Evolutionary conservation across 768 basidiomycete species (phyloP).

Genomic region (Amyloporia xantha): DNA sequence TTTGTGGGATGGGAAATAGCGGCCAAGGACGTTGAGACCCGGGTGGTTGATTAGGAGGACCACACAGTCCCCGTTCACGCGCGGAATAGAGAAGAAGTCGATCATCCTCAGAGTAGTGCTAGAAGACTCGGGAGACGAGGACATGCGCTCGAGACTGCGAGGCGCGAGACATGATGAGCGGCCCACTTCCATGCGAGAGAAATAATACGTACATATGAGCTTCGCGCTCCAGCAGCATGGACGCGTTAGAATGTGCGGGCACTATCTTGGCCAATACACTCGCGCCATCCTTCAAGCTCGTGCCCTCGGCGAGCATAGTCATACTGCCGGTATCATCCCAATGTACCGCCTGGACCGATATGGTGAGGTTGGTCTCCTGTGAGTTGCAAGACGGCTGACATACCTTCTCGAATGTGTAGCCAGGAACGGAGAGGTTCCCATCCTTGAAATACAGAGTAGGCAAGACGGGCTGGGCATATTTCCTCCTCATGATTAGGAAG

Average conservation of each 20-base stretch:
- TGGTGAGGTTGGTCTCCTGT: not conserved
- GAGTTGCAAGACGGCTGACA: slow-evolving; percentile 9
- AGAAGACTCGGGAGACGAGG: slow-evolving; percentile 41
- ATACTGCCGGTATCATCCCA: slow-evolving; percentile 74
- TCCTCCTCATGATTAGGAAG: slow-evolving; percentile 40
- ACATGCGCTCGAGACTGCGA: slow-evolving; percentile 44
- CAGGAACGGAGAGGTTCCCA: slow-evolving; percentile 55
- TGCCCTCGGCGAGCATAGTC: slow-evolving; percentile 63
- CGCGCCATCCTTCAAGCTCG: slow-evolving; percentile 62
- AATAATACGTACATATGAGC: slow-evolving; percentile 53
- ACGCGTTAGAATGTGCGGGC: slow-evolving; percentile 63
- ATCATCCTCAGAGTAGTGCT: slow-evolving; percentile 51
- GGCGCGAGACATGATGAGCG: not conserved
- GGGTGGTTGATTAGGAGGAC: slow-evolving; percentile 69
- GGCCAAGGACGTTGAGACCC: slow-evolving; percentile 59
- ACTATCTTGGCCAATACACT: slow-evolving; percentile 69
- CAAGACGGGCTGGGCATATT: slow-evolving; percentile 49
- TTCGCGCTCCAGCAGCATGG: slow-evolving; percentile 66
- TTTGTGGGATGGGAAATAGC: slow-evolving; percentile 62
- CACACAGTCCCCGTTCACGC: slow-evolving; percentile 57
- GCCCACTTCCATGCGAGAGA: no score
- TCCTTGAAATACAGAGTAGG: slow-evolving; percentile 53
- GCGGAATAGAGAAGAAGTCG: slow-evolving; percentile 63
- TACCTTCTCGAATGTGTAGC: slow-evolving; percentile 68
- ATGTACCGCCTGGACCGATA: slow-evolving; percentile 40